A percentile compares a stretch with the other conserved stretches of the same genome.
phyloP scores from a whole-genome alignment of 75 land plant species.

The Cryptomeria japonica region DNA sequence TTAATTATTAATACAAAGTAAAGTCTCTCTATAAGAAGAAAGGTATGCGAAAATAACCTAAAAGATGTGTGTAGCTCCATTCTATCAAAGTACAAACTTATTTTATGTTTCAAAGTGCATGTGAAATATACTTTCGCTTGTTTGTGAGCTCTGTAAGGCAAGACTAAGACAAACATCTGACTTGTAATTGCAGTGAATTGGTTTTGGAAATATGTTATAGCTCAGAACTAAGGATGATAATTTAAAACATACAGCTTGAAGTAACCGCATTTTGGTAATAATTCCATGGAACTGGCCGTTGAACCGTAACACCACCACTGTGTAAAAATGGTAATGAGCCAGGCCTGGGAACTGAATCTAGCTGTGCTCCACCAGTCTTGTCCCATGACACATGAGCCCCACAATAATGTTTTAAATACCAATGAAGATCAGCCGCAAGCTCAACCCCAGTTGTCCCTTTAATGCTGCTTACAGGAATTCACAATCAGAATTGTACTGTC shows the following conservation, averaged over 20 bases:
- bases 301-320: slow-evolving; percentile 51
- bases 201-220: background rate
- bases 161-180: background rate
- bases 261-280: slow-evolving; percentile 98
- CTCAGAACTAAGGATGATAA: background rate
- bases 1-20: background rate
- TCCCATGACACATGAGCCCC: slow-evolving; percentile 95
- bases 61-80: no score
- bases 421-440: slow-evolving; percentile 77
- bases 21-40: background rate
- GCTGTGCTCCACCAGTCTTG: slow-evolving; percentile 85
- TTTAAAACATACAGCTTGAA: slow-evolving; percentile 77
- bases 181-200: background rate
- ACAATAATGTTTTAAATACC: slow-evolving; percentile 93
- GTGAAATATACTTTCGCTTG: background rate
- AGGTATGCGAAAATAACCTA: no score
- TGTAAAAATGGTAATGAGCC: slow-evolving; percentile 69
- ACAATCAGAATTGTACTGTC: background rate
- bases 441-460: slow-evolving; percentile 86
- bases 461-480: slow-evolving; percentile 36
- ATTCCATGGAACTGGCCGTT: slow-evolving; percentile 85
- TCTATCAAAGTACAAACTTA: background rate
- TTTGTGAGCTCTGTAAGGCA: background rate
- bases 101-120: background rate
- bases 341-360: slow-evolving; percentile 62